A percentile compares a stretch with the other conserved stretches of the same genome.
phyloP scores from a whole-genome alignment of 2,329 filamentous ascomycete genomes.

The Phaeosphaeriaceae sp. region DNA sequence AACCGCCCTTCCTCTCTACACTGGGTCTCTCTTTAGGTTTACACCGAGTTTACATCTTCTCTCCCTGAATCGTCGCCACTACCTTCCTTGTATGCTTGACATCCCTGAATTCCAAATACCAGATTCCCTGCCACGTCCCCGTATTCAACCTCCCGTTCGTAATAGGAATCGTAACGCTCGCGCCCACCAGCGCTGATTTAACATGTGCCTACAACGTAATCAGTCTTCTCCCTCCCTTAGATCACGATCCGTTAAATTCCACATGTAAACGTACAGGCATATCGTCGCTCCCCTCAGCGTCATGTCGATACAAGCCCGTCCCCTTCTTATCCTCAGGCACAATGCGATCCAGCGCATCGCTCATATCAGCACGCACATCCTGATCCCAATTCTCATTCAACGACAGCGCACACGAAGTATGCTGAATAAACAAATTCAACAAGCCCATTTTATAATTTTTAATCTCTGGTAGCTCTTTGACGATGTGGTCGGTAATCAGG shows the following conservation, averaged over 20 bases:
- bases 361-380: slow-evolving; percentile 93
- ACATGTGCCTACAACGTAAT: slow-evolving; percentile 73
- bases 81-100: slow-evolving; percentile 79
- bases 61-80: slow-evolving; percentile 92
- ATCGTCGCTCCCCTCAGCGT: slow-evolving; percentile 86
- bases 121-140: slow-evolving; percentile 86
- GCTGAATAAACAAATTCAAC: slow-evolving; percentile 90
- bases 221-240: background rate
- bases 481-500: slow-evolving; percentile 81
- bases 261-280: slow-evolving; percentile 73
- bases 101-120: slow-evolving; percentile 88
- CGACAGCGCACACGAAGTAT: slow-evolving; percentile 88
- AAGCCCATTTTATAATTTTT: slow-evolving; percentile 74
- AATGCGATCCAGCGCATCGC: slow-evolving; percentile 87
- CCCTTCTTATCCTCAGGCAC: slow-evolving; percentile 74
- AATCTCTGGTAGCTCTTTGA: slow-evolving; percentile 77
- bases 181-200: slow-evolving; percentile 87
- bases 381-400: slow-evolving; percentile 91
- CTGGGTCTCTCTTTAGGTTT: background rate
- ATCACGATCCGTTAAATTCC: no score
- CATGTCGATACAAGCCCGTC: slow-evolving; percentile 75
- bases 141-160: slow-evolving; percentile 77
- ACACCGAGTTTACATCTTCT: slow-evolving; percentile 58
- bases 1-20: no score
- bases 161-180: slow-evolving; percentile 90